These are phyloP conservation scores for Aspergillus neotritici DNA, from an alignment of 2,329 filamentous ascomycete species.

Conservation along the genomic window DNA sequence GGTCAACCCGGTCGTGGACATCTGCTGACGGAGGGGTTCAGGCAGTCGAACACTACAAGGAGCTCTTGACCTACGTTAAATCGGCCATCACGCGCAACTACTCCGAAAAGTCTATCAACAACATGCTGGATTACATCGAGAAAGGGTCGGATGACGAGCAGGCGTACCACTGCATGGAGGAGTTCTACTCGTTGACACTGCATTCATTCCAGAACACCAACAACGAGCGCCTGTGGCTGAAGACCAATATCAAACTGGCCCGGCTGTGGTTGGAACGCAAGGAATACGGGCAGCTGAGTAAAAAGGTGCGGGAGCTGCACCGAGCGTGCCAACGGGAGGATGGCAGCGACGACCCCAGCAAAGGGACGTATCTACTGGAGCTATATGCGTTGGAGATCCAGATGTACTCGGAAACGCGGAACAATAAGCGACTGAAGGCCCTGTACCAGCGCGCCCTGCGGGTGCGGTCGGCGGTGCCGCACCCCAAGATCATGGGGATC, in stretches of 20 bases:
- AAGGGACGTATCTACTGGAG: conserved; percentile 92
- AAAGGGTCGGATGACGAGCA: conserved; percentile 72
- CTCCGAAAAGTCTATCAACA: conserved; percentile 98
- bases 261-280: conserved; percentile 87
- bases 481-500: conserved; percentile 98
- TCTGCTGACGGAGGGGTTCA: conserved; percentile 33
- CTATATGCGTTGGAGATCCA: conserved; percentile 97
- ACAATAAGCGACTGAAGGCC: conserved; percentile 93
- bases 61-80: conserved; percentile 95
- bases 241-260: conserved; percentile 95
- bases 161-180: conserved; percentile 77
- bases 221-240: conserved; percentile 94
- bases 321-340: conserved; percentile 81
- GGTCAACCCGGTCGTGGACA: neutral
- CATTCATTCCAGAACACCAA: conserved; percentile 95
- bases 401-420: conserved; percentile 94
- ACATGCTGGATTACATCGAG: conserved; percentile 96
- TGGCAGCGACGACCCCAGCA: conserved; percentile 76
- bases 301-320: conserved; percentile 83
- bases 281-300: conserved; percentile 72
- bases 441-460: conserved; percentile 87
- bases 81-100: conserved; percentile 96
- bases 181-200: conserved; percentile 90
- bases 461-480: conserved; percentile 92
- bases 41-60: conserved; percentile 87